Base-by-base conservation (phyloP, 208 protist species). In the Acanthamoeba triangularis region DNA sequence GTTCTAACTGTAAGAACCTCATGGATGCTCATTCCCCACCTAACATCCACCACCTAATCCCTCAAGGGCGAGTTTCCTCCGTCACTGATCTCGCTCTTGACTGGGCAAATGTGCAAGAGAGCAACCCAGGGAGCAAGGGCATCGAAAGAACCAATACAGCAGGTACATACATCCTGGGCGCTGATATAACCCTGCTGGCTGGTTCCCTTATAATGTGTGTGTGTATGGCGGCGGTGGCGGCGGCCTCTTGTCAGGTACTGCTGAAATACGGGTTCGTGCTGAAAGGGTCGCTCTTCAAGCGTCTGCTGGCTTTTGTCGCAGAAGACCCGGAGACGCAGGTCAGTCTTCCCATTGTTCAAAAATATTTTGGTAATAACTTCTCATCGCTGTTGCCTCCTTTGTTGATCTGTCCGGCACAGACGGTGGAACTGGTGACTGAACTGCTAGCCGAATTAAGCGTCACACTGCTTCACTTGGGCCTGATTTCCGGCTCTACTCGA, bases 361-460 rank as follows among this genome's bases (percentile, higher is more conserved):
- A 2, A 14, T 67, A 10, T 16, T 49, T 41, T 44, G 1, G 3
- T 44, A 4, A 44, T 44, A 4, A 4, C 1, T 44, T 44, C 20
- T 78, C 28, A 28, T 78, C 13, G 69, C 0, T 33, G 14, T 78
- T 16, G 35, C 41, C 41, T 47, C 28, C 16, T 41, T 47, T 41
- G 33, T 16, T 78, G 3, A 20, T 16, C n/a, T n/a, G 33, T 47
- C n/a, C 69, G 65, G 65, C 65, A 7, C 44, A 88, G 52, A 88
- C 49, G 10, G 52, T 35, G 37, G 80, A 88, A 35, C 10, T 88
- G 80, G 30, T 59, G 10, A 88, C 80, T 0, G 44, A 33, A 11
- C 49, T 88, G 41, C 52, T 88, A 41, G 80, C 80, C 28, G 80
- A 88, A 25, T 8, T 88, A 28, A 88, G 49, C 28, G 28, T 47